Conservation (phyloP, 2,329 filamentous ascomycete genomes). For the Curvularia lunata region DNA sequence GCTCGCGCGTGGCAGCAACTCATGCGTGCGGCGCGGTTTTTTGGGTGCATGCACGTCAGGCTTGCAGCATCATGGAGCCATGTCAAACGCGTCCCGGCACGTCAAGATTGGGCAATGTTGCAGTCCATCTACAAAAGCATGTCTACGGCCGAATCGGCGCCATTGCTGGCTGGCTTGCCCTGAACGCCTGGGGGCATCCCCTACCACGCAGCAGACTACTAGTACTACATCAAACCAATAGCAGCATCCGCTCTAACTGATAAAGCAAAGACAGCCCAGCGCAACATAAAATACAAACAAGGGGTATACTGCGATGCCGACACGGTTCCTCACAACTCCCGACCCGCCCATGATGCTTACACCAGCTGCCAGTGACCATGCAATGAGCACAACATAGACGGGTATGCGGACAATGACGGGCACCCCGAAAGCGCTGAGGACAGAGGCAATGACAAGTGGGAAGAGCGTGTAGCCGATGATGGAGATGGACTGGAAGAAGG, state of each 20-base stretch:
- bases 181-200: slow-evolving; percentile 18
- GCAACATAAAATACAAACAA: slow-evolving; percentile 94
- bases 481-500: slow-evolving; percentile 96
- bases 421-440: slow-evolving; percentile 83
- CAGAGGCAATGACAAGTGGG: slow-evolving; percentile 88
- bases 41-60: slow-evolving; percentile 14
- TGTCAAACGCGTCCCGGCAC: not conserved
- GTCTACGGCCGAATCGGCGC: not conserved
- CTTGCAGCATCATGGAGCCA: not conserved
- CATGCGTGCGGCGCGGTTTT: slow-evolving; percentile 9
- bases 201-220: not conserved
- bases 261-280: slow-evolving; percentile 94
- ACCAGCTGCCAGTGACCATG: slow-evolving; percentile 92
- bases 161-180: not conserved
- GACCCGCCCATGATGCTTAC: slow-evolving; percentile 96
- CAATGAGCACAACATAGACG: slow-evolving; percentile 84
- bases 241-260: slow-evolving; percentile 67
- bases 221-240: slow-evolving; percentile 13
- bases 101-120: not conserved
- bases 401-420: slow-evolving; percentile 84
- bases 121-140: not conserved
- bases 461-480: slow-evolving; percentile 99
- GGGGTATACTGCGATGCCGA: slow-evolving; percentile 92
- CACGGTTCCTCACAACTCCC: slow-evolving; percentile 92
- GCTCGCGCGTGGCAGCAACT: slow-evolving; percentile 21